Evolutionary conservation across 176 grass and related monocot species (phyloP), one percentile per base, ranked within the genome.

Genomic region (Canna indica): DNA sequence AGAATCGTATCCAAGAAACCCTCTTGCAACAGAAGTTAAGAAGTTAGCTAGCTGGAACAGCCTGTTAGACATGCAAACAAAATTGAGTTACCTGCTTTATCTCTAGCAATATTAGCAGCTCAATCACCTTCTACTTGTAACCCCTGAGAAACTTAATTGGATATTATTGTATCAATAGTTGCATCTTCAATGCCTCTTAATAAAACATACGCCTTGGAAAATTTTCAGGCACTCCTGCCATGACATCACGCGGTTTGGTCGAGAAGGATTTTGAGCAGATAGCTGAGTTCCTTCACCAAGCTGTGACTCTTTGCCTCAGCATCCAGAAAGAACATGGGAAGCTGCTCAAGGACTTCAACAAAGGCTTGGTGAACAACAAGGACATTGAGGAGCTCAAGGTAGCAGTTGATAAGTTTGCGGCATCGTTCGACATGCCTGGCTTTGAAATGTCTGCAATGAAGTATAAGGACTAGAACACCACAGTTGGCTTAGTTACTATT

Each of bases 191-290:
- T n/a, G n/a, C n/a, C n/a, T n/a, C n/a, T n/a, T n/a, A n/a, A n/a
- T n/a, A n/a, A n/a, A n/a, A n/a, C n/a, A n/a, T n/a, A n/a, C n/a
- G 7, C 29, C 0, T 25, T 33, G 18, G 38, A 25, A 1, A 39
- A 11, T 39, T 39, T 38, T 44, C 70, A 97, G 93, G 93, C 47
- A 4, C 93, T 34, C 93, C 93, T 15, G 93, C 93, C 4, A 97
- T 97, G 93, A 97, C 93, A 13, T 97, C 93, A 0, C 82, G 93
- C 59, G 93, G 93, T 50, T 68, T 97, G 50, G 73, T 90, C 0
- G 86, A 97, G 83, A 97, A 97, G 82, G 93, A 97, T 71, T 97
- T 97, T 0, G 88, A 87, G 86, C 88, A 87, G 80, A 92, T 97
- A 0, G 93, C 77, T 0, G 88, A 97, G 86, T 97, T 92, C 88